Evolutionary conservation across 2,329 filamentous ascomycete genomes (phyloP).

Genomic region (Fusarium kyushuense): DNA sequence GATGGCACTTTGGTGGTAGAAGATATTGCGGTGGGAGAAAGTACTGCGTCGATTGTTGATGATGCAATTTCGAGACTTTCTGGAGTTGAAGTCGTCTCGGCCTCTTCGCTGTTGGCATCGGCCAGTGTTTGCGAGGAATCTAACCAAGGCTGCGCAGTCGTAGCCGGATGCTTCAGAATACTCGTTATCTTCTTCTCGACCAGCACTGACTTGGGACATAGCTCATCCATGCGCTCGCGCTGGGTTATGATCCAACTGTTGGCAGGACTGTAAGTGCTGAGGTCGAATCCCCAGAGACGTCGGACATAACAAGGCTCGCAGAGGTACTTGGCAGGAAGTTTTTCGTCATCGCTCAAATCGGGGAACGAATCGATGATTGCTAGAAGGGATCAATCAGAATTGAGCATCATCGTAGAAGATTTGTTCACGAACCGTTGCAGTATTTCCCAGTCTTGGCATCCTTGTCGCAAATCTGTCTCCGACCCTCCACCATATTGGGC

Average conservation of each 20-base stretch:
- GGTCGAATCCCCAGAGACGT: constrained; percentile 11
- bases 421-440: background rate
- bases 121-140: too few species aligned
- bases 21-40: too few species aligned
- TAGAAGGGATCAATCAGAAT: background rate
- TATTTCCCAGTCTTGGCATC: constrained; percentile 5
- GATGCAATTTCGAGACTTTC: too few species aligned
- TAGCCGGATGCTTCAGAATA: too few species aligned
- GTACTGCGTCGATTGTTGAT: too few species aligned
- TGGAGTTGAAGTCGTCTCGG: too few species aligned
- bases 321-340: background rate
- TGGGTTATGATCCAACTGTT: background rate
- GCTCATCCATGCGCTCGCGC: background rate
- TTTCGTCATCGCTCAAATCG: background rate
- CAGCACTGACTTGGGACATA: constrained; percentile 14
- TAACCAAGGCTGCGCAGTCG: too few species aligned
- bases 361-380: constrained; percentile 1
- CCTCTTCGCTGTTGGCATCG: too few species aligned
- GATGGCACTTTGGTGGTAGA: too few species aligned
- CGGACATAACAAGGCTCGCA: constrained; percentile 15
- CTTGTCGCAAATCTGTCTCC: constrained; percentile 14
- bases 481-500: background rate
- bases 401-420: background rate
- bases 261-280: constrained; percentile 2
- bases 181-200: too few species aligned